Evolutionary conservation across 371 early-diverging fungal species (phyloP), one percentile per base, ranked within the genome.

Genomic region (Mucor circinelloides): DNA sequence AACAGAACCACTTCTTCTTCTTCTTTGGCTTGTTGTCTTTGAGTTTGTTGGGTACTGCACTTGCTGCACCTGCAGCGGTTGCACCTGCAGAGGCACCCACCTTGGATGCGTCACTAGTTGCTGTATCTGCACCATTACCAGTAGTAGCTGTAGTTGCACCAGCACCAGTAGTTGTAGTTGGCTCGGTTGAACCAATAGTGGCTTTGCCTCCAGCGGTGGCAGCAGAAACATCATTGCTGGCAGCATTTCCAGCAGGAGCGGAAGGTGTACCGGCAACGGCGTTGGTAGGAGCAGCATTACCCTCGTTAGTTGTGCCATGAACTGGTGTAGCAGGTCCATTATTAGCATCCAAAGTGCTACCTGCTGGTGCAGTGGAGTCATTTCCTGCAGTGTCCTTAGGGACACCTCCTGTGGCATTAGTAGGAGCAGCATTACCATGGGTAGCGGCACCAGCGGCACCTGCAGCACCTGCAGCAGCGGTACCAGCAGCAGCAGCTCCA

Each of bases 1-100:
- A 69, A 25, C 69, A 69, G 50, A 69, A 64, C 64, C 60, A 69
- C 4, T 31, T 50, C 42, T 40, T 50, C 30, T 58, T 63, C 56
- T 64, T 64, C 52, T 69, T 69, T n/a, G 58, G 38, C 54, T 69
- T 60, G 9, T 57, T 63, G 1, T 36, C 50, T 34, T 65, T 48
- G 7, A 19, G 19, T 15, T 36, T 58, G n/a, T 50, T 59, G 12
- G 50, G 50, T 13, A 31, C 36, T 12, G 50, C 19, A 27, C 27
- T 58, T 28, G 38, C 52, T 21, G 34, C 34, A 30, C 38, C 25
- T 7, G 63, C 38, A 27, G 61, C 54, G 15, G 19, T 30, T 21
- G 60, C 32, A 31, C 48, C 60, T 9, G 52, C 54, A 36, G 23
- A 3, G 17, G 34, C 38, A 17, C 36, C 36, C 1, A 27, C 36